phyloP scores from a whole-genome alignment of 1,284 basidiomycete genomes.

The Microbotryum lychnidis-dioicae region DNA sequence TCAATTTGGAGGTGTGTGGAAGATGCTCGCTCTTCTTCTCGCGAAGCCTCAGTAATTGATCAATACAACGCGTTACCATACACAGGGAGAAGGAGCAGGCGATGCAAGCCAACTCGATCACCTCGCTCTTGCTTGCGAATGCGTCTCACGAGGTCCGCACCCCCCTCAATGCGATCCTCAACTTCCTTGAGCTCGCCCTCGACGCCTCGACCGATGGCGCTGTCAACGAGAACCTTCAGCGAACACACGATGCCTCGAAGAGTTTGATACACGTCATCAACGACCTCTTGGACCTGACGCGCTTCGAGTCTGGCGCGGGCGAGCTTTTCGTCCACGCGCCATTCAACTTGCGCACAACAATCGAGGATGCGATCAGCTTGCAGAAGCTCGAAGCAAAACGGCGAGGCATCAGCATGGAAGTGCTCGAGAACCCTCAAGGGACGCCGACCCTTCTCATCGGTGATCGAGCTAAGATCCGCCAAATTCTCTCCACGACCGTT shows the following conservation, averaged over 20 bases:
- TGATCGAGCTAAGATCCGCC: constrained; percentile 37
- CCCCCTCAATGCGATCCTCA: constrained; percentile 15
- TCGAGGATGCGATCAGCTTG: constrained; percentile 39
- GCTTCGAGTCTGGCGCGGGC: constrained; percentile 36
- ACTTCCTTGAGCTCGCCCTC: constrained; percentile 34
- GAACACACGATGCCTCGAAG: constrained; percentile 36
- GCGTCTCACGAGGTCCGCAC: constrained; percentile 36
- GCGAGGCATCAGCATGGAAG: constrained; percentile 34
- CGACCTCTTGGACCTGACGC: constrained; percentile 38
- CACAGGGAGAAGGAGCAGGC: constrained; percentile 37
- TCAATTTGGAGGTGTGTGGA: constrained; percentile 32
- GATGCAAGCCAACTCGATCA: constrained; percentile 39
- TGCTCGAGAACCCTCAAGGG: constrained; percentile 15
- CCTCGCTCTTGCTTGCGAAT: constrained; percentile 37
- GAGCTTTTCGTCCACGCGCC: constrained; percentile 37
- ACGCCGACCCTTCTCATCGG: constrained; percentile 21
- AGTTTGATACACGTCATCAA: constrained; percentile 35
- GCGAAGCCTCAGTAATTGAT: too few relatives aligned
- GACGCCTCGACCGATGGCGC: constrained; percentile 38
- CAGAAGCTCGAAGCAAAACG: constrained; percentile 39
- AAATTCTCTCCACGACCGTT: constrained; percentile 37
- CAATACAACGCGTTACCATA: too few relatives aligned
- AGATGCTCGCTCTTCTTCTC: too few relatives aligned
- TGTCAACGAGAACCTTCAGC: constrained; percentile 38
- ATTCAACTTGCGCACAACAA: constrained; percentile 35